A percentile compares a stretch with the other conserved stretches of the same genome.
phyloP scores from a whole-genome alignment of 768 basidiomycete species.

The Paxillus rubicundulus region DNA sequence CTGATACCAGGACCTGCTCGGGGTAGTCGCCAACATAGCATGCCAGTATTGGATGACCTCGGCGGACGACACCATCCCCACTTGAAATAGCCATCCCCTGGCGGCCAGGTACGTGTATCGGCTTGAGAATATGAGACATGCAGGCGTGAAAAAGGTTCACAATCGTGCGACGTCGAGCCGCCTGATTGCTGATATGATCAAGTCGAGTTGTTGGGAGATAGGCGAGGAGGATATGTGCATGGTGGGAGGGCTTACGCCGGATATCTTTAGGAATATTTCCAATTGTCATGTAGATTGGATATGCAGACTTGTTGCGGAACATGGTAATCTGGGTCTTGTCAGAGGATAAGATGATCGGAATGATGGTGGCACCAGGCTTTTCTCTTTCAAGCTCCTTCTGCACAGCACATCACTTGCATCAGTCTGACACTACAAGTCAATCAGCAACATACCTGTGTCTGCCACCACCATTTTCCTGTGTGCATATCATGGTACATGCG shows the following conservation, averaged over 20 bases:
- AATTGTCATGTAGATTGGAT: constrained; percentile 29
- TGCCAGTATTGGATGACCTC: constrained; percentile 26
- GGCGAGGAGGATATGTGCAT: constrained; percentile 36
- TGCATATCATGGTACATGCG: constrained; percentile 42
- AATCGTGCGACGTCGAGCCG: constrained; percentile 22
- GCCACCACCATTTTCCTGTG: constrained; percentile 54
- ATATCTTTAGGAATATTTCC: constrained; percentile 43
- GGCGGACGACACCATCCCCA: constrained; percentile 39
- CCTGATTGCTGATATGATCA: constrained; percentile 4
- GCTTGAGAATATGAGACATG: constrained; percentile 28
- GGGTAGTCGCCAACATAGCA: constrained; percentile 20
- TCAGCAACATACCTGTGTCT: constrained; percentile 35
- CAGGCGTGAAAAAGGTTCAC: constrained; percentile 40
- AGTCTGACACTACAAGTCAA: background rate
- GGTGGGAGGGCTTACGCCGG: constrained; percentile 33
- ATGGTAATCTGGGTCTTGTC: constrained; percentile 15
- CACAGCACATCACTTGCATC: too few species aligned
- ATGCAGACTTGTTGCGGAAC: constrained; percentile 18
- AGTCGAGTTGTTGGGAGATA: constrained; percentile 40
- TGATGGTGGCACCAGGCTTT: constrained; percentile 3
- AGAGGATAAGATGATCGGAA: constrained; percentile 25
- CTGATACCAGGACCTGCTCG: constrained; percentile 15
- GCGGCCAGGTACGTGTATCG: constrained; percentile 20
- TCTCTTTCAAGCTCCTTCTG: constrained; percentile 13
- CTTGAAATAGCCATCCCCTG: constrained; percentile 32